phyloP scores from a whole-genome alignment of 371 early-diverging fungal genomes.

The Dinochytrium kinnereticum region DNA sequence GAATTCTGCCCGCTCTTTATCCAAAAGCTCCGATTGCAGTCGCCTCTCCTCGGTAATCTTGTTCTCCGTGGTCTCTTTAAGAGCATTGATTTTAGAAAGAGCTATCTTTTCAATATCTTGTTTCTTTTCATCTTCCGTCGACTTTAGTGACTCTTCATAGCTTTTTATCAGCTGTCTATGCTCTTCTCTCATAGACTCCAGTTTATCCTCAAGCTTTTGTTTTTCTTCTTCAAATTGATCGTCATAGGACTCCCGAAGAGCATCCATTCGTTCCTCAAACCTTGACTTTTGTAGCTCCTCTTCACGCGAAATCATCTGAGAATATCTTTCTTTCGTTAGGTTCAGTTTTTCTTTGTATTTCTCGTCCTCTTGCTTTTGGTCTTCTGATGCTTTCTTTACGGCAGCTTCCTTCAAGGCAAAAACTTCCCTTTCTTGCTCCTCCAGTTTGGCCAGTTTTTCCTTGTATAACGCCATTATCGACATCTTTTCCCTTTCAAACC shows the following conservation, averaged over 20 bases:
- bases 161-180: conserved; percentile 14
- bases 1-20: neutral
- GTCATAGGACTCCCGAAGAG: conserved; percentile 14
- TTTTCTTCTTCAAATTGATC: conserved; percentile 20
- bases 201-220: conserved; percentile 22
- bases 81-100: neutral
- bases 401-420: neutral
- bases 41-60: neutral
- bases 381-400: neutral
- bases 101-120: neutral
- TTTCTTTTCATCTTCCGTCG: neutral
- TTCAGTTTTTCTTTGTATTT: conserved; percentile 4
- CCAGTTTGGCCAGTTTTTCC: neutral
- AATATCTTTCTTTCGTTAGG: conserved; percentile 10
- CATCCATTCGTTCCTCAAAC: conserved; percentile 3
- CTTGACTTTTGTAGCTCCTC: conserved; percentile 3
- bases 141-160: neutral
- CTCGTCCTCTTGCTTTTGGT: conserved; percentile 19
- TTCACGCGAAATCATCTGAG: neutral
- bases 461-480: neutral
- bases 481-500: neutral
- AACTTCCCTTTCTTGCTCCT: neutral
- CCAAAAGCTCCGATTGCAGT: neutral
- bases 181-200: conserved; percentile 13
- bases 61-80: neutral